These are phyloP conservation scores for Thalassiosira mediterranea DNA, from an alignment of 352 stramenopile genomes.

Conservation along the genomic window DNA sequence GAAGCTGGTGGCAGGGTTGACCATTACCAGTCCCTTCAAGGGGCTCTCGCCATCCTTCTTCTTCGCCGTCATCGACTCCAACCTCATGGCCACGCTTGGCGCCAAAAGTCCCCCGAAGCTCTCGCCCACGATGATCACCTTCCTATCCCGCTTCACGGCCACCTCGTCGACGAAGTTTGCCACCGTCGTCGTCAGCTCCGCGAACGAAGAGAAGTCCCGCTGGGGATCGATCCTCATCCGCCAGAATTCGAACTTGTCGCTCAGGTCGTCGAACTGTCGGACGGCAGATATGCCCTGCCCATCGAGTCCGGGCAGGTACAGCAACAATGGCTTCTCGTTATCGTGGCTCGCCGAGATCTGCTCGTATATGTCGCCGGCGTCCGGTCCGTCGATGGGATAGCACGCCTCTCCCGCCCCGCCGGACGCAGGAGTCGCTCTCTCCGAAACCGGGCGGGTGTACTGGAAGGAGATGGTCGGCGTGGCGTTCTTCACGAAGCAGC, in stretches of 20 bases:
- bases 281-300: constrained; percentile 76
- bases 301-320: constrained; percentile 82
- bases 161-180: constrained; percentile 65
- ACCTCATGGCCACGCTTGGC: constrained; percentile 62
- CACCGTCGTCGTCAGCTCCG: constrained; percentile 54
- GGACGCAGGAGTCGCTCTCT: not conserved
- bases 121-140: constrained; percentile 79
- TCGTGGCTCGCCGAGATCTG: not conserved
- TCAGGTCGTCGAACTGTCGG: constrained; percentile 78
- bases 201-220: constrained; percentile 57
- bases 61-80: constrained; percentile 35
- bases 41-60: constrained; percentile 14
- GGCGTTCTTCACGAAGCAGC: not conserved
- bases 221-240: constrained; percentile 60
- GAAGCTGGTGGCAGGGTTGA: constrained; percentile 85
- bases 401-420: too few species aligned
- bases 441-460: not conserved
- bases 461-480: not conserved
- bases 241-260: constrained; percentile 75
- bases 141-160: constrained; percentile 9
- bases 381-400: too few species aligned
- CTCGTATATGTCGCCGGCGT: constrained; percentile 1
- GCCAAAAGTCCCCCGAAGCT: constrained; percentile 80
- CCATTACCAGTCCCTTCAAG: constrained; percentile 71
- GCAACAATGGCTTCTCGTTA: constrained; percentile 25